Percentiles rank a stretch among this genome's conserved stretches.
phyloP scores from a whole-genome alignment of 768 basidiomycete species.

The Boletus tomentosulus region DNA sequence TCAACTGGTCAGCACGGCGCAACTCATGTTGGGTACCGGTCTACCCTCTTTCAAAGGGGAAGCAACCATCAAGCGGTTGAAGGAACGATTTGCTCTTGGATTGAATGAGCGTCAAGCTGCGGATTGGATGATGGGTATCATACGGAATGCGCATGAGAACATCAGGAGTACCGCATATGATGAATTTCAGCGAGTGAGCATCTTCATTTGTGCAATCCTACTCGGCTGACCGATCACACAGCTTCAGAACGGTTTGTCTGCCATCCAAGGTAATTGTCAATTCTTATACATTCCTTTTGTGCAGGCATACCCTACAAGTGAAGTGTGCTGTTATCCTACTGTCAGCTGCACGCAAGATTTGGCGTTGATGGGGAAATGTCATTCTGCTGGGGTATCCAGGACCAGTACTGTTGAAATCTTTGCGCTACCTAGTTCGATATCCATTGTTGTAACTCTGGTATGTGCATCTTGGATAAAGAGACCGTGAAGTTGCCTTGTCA shows the following conservation, averaged over 20 bases:
- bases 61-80: slow-evolving; percentile 78
- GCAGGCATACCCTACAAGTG: slow-evolving; percentile 31
- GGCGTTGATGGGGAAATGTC: background rate
- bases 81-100: slow-evolving; percentile 80
- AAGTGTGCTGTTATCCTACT: background rate
- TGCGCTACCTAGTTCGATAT: slow-evolving; percentile 1
- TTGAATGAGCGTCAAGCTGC: slow-evolving; percentile 89
- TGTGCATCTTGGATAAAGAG: background rate
- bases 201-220: background rate
- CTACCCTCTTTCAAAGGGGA: slow-evolving; percentile 98
- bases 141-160: slow-evolving; percentile 94
- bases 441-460: background rate
- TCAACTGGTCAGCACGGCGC: slow-evolving; percentile 82
- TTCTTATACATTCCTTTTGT: slow-evolving; percentile 1
- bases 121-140: slow-evolving; percentile 85
- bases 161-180: slow-evolving; percentile 91
- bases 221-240: slow-evolving; percentile 18
- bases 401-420: background rate
- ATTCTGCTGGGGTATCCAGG: background rate
- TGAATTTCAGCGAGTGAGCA: slow-evolving; percentile 83
- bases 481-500: no score
- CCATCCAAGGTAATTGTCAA: background rate
- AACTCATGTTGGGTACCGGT: slow-evolving; percentile 92
- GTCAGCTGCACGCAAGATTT: background rate
- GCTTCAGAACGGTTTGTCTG: slow-evolving; percentile 45